Evolutionary conservation across 257 asterid genomes (phyloP), one percentile per base, ranked within the genome.

Genomic region (Scutellaria baicalensis): DNA sequence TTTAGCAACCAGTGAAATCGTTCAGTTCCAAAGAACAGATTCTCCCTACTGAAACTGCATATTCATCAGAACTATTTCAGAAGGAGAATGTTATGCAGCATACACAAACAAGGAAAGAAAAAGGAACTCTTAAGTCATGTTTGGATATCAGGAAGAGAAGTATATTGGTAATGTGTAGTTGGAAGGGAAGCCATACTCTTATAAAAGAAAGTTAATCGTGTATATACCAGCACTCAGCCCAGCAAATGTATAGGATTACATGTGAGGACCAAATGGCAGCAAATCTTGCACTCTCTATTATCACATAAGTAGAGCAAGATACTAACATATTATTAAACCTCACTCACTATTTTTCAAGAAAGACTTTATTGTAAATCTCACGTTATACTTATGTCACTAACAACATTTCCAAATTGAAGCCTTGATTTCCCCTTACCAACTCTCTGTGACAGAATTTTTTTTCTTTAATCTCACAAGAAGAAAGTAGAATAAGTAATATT

Each of bases 11-110:
- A 81, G n/a, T 78, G 76, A 47, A 70, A 77, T 59, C 71, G 83
- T 36, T 83, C 68, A 8, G 71, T 85, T 71, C 96, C 94, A 51
- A 80, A 77, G 69, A 83, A 74, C 61, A 79, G 78, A 68, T 77
- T 76, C 51, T 79, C 87, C 69, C 82, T 66, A 76, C 83, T 82
- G 82, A 87, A 84, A 72, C 96, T 83, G 87, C 54, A 65, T 42
- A 61, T 13, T 44, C 65, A 47, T 72, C 61, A 39, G 17, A 33
- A 59, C 66, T 31, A 58, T 21, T 56, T 72, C 56, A 36, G 23
- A 57, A 49, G 42, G 64, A 57, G 35, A 69, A 76, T 35, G 58
- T 23, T 14, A 72, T 62, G 69, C 42, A 67, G 45, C 39, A 63
- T 40, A 17, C 6, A 36, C 54, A 21, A 69, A 35, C 35, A 66